phyloP scores from a whole-genome alignment of 495 filamentous ascomycete genomes.

The Neurospora terricola region DNA sequence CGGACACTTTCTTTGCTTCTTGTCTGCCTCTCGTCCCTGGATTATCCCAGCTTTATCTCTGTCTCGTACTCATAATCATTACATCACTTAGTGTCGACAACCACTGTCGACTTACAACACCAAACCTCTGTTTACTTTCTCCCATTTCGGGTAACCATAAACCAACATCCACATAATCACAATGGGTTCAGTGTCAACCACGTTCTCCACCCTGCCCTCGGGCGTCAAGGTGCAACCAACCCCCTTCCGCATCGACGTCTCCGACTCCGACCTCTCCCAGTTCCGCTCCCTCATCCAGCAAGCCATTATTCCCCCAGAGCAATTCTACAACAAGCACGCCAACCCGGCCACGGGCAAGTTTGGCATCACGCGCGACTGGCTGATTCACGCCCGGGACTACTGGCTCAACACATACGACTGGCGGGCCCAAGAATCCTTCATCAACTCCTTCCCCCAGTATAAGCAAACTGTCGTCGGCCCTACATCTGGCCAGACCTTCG shows the following conservation, averaged over 20 bases:
- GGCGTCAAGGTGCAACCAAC: conserved; percentile 4
- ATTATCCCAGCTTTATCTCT: neutral
- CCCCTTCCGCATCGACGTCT: conserved; percentile 6
- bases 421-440: conserved; percentile 41
- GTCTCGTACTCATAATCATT: neutral
- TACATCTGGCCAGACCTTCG: conserved; percentile 22
- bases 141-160: neutral
- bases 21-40: neutral
- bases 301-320: conserved; percentile 1
- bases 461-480: conserved; percentile 37
- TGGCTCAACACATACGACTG: conserved; percentile 43
- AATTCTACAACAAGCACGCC: conserved; percentile 12
- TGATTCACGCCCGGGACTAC: conserved; percentile 39
- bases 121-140: neutral
- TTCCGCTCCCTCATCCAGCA: conserved; percentile 2
- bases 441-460: conserved; percentile 59
- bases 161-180: neutral
- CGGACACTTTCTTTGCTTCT: neutral
- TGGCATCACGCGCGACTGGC: conserved; percentile 49
- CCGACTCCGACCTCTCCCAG: conserved; percentile 2
- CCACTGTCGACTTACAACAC: neutral
- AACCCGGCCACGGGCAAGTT: conserved; percentile 21
- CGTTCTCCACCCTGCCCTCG: neutral
- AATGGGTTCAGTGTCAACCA: neutral
- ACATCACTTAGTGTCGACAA: neutral